Base-by-base conservation (phyloP, 2,329 filamentous ascomycete species). In the Aspergillus udagawae region DNA sequence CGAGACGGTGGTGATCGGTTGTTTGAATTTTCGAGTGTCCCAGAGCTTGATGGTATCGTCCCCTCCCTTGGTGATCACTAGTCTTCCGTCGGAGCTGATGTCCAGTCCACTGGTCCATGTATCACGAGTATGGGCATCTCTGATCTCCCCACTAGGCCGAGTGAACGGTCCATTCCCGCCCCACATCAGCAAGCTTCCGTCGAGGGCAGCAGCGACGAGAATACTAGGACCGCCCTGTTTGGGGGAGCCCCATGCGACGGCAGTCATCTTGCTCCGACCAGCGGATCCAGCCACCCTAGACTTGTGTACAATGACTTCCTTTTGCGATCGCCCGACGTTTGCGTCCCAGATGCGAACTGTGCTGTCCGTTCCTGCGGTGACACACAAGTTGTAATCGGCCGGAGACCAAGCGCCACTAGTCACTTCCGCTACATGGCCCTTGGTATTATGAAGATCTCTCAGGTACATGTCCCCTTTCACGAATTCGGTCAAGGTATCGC, bases 401-500 rank as follows among this genome's bases (percentile, higher is more conserved):
- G 94, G 94, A 74, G 93, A 91, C 94, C 94, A 99, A 42, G 88
- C 89, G 23, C 91, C 93, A 23, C 88, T 89, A 3, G 91, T 92
- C 44, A 97, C 85, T 74, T 97, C 94, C 3, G 92, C 92, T 53
- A 97, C 87, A 75, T 99, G 94, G 1, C 94, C 94, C 72, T 97
- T 97, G 4, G 94, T 99, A 72, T 97, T 92, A 75, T 97, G 86
- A 89, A 97, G 95, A 73, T 99, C 94, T 54, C 93, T 85, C 63
- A 99, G 78, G 68, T 99, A 99, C 92, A 97, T 97, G 72, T 99
- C 94, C 49, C 94, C 94, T 76, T 99, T 99, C 65, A 92, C 88
- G 63, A 96, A 97, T 69, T 97, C 92, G 1, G 88, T 88, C 51
- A 95, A 67, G 7, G 89, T 82, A 48, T 95, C 91, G 42, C 94